These are phyloP conservation scores for Solanum hybrid DNA, from an alignment of 305 asterid species.

Conservation along the genomic window DNA sequence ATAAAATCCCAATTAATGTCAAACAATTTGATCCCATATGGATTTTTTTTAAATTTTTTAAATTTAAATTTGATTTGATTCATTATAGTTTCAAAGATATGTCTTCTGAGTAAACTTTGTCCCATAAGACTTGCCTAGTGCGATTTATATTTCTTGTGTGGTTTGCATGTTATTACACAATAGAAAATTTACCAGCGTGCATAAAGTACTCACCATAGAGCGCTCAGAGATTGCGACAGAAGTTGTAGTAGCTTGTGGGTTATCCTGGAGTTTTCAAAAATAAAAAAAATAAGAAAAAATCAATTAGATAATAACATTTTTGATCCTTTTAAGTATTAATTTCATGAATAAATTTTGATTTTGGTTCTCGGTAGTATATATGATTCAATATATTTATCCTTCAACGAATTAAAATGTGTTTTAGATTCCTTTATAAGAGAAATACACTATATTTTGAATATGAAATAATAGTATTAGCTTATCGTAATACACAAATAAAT, in stretches of 20 bases:
- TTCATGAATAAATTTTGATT: neutral
- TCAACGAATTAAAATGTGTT: neutral
- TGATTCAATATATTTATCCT: neutral
- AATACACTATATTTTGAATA: neutral
- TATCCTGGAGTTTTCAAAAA: too few relatives aligned
- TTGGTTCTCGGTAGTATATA: neutral
- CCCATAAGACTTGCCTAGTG: too few relatives aligned
- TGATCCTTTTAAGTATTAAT: neutral
- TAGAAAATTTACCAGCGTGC: too few relatives aligned
- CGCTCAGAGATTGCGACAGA: too few relatives aligned
- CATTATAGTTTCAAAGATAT: neutral
- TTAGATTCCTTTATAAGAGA: neutral
- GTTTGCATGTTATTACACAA: too few relatives aligned
- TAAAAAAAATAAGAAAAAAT: too few relatives aligned
- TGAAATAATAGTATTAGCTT: too few relatives aligned
- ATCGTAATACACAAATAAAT: too few relatives aligned
- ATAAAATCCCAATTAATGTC: neutral
- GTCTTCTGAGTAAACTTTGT: rapidly evolving
- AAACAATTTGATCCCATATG: neutral
- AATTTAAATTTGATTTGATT: neutral
- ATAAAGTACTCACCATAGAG: too few relatives aligned
- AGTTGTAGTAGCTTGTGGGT: too few relatives aligned
- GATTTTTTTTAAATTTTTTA: neutral
- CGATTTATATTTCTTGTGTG: too few relatives aligned
- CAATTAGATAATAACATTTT: neutral